phyloP scores from a whole-genome alignment of 306 rosid species.

The Elaeagnus macrophylla region DNA sequence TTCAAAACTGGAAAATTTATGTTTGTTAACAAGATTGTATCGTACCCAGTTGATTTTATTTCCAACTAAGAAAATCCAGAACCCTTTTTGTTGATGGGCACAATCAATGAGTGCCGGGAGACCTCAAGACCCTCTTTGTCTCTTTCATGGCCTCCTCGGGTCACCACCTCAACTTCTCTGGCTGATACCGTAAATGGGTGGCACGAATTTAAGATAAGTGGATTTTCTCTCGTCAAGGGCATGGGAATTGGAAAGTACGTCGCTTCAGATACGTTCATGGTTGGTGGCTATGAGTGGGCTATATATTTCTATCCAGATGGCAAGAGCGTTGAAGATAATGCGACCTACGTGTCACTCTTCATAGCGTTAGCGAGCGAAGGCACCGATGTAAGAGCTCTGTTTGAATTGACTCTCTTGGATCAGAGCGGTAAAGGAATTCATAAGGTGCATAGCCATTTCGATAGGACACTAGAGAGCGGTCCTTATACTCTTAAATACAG shows the following conservation, averaged over 20 bases:
- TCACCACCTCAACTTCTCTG: conserved; percentile 35
- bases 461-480: conserved; percentile 43
- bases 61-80: conserved; percentile 1
- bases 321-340: conserved; percentile 47
- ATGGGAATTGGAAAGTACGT: conserved; percentile 53
- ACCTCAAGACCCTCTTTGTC: conserved; percentile 19
- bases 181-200: conserved; percentile 44
- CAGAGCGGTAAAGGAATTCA: conserved; percentile 50
- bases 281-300: conserved; percentile 58
- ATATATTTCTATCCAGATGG: conserved; percentile 63
- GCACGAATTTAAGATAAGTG: conserved; percentile 45
- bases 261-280: conserved; percentile 44
- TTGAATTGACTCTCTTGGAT: conserved; percentile 47
- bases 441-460: conserved; percentile 58
- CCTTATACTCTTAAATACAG: conserved; percentile 56
- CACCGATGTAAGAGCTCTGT: conserved; percentile 52
- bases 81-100: conserved; percentile 38
- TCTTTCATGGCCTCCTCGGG: conserved; percentile 4
- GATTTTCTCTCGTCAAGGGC: conserved; percentile 45
- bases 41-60: background rate
- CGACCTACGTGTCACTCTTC: conserved; percentile 46
- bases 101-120: conserved; percentile 24
- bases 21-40: too few relatives aligned
- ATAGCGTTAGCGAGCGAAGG: conserved; percentile 52
- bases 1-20: too few relatives aligned